These are phyloP conservation scores for Yamadazyma sp. DNA, from an alignment of 805 yeast species.

Conservation along the genomic window DNA sequence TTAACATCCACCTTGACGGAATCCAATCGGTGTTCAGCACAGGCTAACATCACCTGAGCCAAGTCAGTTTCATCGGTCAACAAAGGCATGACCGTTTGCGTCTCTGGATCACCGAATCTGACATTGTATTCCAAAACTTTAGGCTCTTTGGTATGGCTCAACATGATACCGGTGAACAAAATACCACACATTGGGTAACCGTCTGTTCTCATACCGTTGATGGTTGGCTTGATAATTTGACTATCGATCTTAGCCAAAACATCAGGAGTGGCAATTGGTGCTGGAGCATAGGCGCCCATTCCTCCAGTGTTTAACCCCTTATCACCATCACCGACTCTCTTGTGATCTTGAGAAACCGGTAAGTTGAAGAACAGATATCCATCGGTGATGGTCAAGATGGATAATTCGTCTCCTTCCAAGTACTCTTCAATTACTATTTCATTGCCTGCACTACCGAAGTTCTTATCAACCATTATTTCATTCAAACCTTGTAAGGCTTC, in stretches of 20 bases:
- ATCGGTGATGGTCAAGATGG: constrained; percentile 87
- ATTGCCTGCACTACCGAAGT: constrained; percentile 92
- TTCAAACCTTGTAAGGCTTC: constrained; percentile 85
- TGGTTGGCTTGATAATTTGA: constrained; percentile 82
- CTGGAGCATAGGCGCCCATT: constrained; percentile 99
- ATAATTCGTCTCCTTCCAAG: constrained; percentile 94
- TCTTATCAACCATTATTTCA: constrained; percentile 84
- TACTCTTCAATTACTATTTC: constrained; percentile 92
- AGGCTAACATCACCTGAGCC: constrained; percentile 88
- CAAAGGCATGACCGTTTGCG: constrained; percentile 92
- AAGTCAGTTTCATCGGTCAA: constrained; percentile 83
- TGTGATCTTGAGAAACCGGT: constrained; percentile 98
- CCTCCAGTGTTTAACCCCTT: constrained; percentile 97
- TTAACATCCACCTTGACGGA: constrained; percentile 62
- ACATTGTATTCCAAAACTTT: constrained; percentile 96
- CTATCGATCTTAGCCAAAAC: constrained; percentile 68
- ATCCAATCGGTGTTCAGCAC: constrained; percentile 92
- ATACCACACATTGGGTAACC: constrained; percentile 96
- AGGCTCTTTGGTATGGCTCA: constrained; percentile 78
- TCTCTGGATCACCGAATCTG: constrained; percentile 98
- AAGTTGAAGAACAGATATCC: constrained; percentile 88
- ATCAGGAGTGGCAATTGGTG: constrained; percentile 86
- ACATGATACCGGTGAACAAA: constrained; percentile 91
- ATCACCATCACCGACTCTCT: constrained; percentile 91
- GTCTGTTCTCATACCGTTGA: constrained; percentile 94